Percentiles rank a stretch among this genome's conserved stretches.
Conservation (phyloP, 805 yeast species). For the Ogataea saltuana region DNA sequence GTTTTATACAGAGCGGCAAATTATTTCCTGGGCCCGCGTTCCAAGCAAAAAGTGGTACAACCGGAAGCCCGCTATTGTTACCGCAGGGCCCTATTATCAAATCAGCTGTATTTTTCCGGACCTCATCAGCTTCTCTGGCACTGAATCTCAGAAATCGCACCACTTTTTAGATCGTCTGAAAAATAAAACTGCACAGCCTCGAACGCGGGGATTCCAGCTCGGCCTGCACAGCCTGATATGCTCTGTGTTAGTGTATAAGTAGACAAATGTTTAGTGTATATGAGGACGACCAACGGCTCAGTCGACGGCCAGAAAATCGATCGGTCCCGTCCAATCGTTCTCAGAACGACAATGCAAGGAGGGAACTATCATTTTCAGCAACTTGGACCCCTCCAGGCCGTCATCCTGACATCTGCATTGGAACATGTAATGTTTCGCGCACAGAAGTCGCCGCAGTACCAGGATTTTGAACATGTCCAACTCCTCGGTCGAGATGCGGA, state of each 20-base stretch:
- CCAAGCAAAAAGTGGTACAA: conserved; percentile 5
- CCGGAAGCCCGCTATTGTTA: neutral
- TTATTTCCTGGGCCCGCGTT: neutral
- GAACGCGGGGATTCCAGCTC: no score
- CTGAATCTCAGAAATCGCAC: conserved; percentile 11
- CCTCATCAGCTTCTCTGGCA: neutral
- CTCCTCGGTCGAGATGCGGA: conserved; percentile 27
- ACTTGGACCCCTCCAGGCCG: conserved; percentile 14
- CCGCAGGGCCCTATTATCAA: neutral
- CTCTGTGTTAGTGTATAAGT: neutral
- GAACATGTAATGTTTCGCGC: conserved; percentile 32
- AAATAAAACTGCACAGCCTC: neutral
- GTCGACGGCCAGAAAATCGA: no score
- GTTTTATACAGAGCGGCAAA: no score
- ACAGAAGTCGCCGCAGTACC: conserved; percentile 21
- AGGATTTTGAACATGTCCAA: conserved; percentile 30
- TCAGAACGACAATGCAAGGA: no score
- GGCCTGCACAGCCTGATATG: no score
- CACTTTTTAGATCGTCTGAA: conserved; percentile 8
- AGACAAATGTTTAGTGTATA: neutral
- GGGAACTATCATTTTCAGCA: neutral
- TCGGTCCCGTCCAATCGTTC: no score
- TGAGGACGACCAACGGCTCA: no score
- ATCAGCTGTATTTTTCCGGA: neutral
- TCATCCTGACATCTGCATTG: conserved; percentile 27